phyloP scores from a whole-genome alignment of 495 filamentous ascomycete genomes.

The Niebla homalea region DNA sequence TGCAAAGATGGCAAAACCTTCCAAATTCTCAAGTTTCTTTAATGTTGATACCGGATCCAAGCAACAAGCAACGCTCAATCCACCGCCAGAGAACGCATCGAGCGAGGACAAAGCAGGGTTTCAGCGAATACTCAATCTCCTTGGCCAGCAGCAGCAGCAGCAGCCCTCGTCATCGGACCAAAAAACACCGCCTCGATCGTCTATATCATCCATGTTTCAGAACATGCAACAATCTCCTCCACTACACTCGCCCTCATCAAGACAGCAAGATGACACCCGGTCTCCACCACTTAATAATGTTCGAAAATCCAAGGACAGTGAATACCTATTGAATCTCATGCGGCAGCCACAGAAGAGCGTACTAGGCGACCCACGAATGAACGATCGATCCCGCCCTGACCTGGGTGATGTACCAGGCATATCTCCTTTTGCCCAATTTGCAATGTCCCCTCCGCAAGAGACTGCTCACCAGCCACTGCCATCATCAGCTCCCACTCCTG shows the following conservation, averaged over 20 bases:
- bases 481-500: slow-evolving; percentile 17
- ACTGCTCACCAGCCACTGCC: slow-evolving; percentile 26
- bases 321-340: slow-evolving; percentile 40
- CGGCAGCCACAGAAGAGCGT: slow-evolving; percentile 40
- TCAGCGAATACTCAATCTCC: slow-evolving; percentile 73
- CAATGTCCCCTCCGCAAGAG: slow-evolving; percentile 34
- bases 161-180: background rate
- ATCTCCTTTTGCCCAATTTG: slow-evolving; percentile 30
- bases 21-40: slow-evolving; percentile 78
- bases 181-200: slow-evolving; percentile 3
- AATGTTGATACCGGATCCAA: slow-evolving; percentile 45
- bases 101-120: slow-evolving; percentile 82
- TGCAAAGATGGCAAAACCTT: slow-evolving; percentile 41
- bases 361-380: slow-evolving; percentile 24
- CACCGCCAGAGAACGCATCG: slow-evolving; percentile 31
- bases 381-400: slow-evolving; percentile 21
- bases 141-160: slow-evolving; percentile 35
- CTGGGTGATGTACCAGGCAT: slow-evolving; percentile 27
- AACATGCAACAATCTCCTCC: slow-evolving; percentile 12
- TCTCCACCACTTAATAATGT: slow-evolving; percentile 16
- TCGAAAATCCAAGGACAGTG: slow-evolving; percentile 31
- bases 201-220: background rate
- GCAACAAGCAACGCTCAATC: slow-evolving; percentile 36
- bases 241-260: slow-evolving; percentile 25
- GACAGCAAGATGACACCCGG: slow-evolving; percentile 22